Conservation (phyloP, 441 rosid genomes). For the Erodium trifolium region DNA sequence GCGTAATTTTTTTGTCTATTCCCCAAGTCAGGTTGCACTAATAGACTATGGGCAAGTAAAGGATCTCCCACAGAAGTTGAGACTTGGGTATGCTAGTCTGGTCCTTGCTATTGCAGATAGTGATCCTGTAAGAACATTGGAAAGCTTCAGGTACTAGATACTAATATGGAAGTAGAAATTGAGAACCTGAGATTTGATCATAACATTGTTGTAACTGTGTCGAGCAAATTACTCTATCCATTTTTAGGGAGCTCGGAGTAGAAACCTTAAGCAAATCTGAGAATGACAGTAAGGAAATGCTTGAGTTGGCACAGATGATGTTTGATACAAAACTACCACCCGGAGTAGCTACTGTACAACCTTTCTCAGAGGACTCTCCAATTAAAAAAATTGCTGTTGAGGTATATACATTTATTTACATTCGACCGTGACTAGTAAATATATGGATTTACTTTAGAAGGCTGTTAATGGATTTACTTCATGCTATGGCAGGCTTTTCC, state of each 20-base stretch:
- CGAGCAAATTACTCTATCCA: neutral
- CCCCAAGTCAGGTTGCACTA: constrained; percentile 62
- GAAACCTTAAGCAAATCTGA: constrained; percentile 48
- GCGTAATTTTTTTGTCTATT: constrained; percentile 21
- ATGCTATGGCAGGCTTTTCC: constrained; percentile 53
- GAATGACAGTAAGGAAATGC: constrained; percentile 64
- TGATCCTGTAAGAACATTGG: constrained; percentile 45
- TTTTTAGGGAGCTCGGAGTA: constrained; percentile 73
- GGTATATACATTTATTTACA: constrained; percentile 29
- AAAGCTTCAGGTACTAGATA: constrained; percentile 63
- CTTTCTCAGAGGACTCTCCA: constrained; percentile 79
- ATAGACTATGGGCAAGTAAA: constrained; percentile 96
- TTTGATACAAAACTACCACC: constrained; percentile 83
- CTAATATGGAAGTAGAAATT: no score
- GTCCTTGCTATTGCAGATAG: constrained; percentile 77
- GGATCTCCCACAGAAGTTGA: constrained; percentile 73
- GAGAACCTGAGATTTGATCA: no score
- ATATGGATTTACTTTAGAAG: no score
- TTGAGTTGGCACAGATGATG: constrained; percentile 73
- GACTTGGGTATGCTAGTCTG: constrained; percentile 83
- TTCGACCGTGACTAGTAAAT: no score
- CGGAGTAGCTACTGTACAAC: constrained; percentile 71
- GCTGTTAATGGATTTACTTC: no score
- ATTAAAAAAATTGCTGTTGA: constrained; percentile 65
- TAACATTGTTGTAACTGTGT: no score